phyloP scores from a whole-genome alignment of 1,139 yeast species.

The Yamadazyma dendronema region DNA sequence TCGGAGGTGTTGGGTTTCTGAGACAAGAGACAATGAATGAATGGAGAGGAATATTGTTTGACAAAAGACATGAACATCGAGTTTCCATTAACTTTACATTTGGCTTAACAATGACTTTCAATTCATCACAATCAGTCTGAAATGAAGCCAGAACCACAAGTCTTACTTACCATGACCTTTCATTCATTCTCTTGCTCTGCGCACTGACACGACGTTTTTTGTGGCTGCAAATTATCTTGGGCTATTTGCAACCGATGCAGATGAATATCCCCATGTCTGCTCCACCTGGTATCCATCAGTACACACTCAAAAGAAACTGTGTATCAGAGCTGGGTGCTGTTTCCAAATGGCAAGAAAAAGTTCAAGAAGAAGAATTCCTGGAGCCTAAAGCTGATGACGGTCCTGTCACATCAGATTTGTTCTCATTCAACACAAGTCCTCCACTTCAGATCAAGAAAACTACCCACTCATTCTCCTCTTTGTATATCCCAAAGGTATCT shows the following conservation, averaged over 20 bases:
- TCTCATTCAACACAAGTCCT: constrained; percentile 11
- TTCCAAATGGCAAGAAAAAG: not conserved
- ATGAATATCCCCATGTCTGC: not conserved
- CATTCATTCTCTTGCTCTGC: too few relatives aligned
- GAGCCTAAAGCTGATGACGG: too few relatives aligned
- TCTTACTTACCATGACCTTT: too few relatives aligned
- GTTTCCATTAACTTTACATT: too few relatives aligned
- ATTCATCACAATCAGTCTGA: too few relatives aligned
- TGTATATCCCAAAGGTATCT: constrained; percentile 1
- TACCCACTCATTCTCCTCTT: constrained; percentile 1
- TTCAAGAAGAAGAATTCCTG: not conserved
- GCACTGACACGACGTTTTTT: not conserved
- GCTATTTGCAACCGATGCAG: not conserved
- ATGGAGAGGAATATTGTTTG: too few relatives aligned
- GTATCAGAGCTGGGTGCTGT: not conserved
- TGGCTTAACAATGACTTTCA: too few relatives aligned
- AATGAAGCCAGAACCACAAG: too few relatives aligned
- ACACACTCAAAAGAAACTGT: not conserved
- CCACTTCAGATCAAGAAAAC: constrained; percentile 9
- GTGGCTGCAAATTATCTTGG: not conserved
- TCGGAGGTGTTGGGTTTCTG: too few relatives aligned
- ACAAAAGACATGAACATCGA: too few relatives aligned
- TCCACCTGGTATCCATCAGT: not conserved
- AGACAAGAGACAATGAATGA: too few relatives aligned
- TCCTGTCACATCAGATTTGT: not conserved